A percentile compares a stretch with the other conserved stretches of the same genome.
These are phyloP conservation scores for Alternaria ventricosa DNA, from an alignment of 2,329 filamentous ascomycete species.

Conservation along the genomic window DNA sequence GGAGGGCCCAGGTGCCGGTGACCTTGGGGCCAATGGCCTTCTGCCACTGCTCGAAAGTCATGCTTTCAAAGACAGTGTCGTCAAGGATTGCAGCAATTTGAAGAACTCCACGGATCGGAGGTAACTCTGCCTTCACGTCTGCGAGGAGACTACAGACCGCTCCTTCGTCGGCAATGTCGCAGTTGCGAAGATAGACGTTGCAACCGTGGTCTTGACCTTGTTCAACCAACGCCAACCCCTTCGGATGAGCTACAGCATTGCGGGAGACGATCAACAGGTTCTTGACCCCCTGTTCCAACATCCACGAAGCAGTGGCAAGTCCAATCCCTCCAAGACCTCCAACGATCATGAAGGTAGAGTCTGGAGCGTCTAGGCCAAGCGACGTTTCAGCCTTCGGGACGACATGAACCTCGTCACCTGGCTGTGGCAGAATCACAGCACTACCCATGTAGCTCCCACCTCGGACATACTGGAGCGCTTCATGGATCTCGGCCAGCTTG, in stretches of 20 bases:
- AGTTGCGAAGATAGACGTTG: not conserved
- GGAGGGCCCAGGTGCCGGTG: constrained; percentile 32
- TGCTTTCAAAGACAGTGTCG: not conserved
- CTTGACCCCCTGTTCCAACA: constrained; percentile 23
- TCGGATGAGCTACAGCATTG: not conserved
- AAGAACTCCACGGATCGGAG: not conserved
- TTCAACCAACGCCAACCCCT: not conserved
- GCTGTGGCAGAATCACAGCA: not conserved
- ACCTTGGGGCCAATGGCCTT: constrained; percentile 5
- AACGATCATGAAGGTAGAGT: constrained; percentile 29
- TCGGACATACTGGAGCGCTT: not conserved
- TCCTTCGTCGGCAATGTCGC: not conserved
- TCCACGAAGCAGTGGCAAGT: constrained; percentile 18
- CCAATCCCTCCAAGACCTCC: constrained; percentile 33
- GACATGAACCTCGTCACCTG: not conserved
- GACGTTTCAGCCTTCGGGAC: not conserved
- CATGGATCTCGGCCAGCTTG: not conserved
- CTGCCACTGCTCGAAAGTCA: not conserved
- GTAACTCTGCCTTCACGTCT: not conserved
- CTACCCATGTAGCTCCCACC: not conserved
- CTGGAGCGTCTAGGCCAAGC: not conserved
- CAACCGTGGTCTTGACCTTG: not conserved
- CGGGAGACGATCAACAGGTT: constrained; percentile 18
- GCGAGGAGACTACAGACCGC: not conserved
- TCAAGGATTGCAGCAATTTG: not conserved